Evolutionary conservation across 352 stramenopile genomes (phyloP).

Genomic region (Phytophthora melonis): DNA sequence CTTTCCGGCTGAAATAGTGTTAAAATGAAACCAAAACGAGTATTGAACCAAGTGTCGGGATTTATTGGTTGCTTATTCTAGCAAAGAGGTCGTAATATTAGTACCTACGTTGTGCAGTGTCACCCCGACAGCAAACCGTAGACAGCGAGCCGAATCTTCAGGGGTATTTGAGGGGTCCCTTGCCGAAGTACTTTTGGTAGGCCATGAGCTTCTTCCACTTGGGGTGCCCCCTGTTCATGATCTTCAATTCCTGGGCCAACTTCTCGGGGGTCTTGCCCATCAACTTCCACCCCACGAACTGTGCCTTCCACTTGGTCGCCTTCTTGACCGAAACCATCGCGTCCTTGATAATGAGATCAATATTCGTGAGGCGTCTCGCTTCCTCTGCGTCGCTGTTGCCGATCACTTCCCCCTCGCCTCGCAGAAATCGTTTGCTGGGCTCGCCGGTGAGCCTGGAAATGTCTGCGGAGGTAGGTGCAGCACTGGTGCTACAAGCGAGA

Average conservation of each 20-base stretch:
- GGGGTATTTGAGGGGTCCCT: neutral
- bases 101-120: neutral
- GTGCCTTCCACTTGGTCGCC: constrained; percentile 1
- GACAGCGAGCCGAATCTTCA: neutral
- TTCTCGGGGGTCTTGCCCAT: neutral
- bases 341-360: neutral
- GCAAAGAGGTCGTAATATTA: neutral
- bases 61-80: neutral
- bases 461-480: neutral
- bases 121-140: too few species aligned
- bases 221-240: neutral
- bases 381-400: neutral
- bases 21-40: neutral
- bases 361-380: neutral
- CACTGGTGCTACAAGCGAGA: neutral
- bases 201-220: neutral
- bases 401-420: neutral
- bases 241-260: neutral
- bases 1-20: neutral
- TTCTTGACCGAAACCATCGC: neutral
- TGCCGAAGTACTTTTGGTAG: neutral
- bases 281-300: neutral
- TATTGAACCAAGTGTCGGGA: too few species aligned
- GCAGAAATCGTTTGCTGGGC: neutral
- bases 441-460: neutral